These are phyloP conservation scores for Vaccinium myrtillus DNA, from an alignment of 148 eudicot species.

Conservation along the genomic window DNA sequence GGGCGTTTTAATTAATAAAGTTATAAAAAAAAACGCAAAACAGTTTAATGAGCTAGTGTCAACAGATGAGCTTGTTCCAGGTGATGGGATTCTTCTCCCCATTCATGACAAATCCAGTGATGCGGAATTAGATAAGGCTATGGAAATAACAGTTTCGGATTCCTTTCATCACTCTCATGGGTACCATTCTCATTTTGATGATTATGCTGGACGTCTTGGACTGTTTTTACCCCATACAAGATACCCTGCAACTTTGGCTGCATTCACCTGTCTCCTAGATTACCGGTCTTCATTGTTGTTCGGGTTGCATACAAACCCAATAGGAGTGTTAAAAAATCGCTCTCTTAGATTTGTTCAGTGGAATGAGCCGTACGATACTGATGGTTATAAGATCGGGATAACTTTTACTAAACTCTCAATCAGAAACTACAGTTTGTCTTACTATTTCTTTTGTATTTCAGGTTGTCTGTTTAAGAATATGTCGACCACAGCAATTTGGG, in stretches of 20 bases:
- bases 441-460: constrained; percentile 24
- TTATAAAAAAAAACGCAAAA: too few species aligned
- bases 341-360: constrained; percentile 12
- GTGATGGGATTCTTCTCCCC: constrained; percentile 44
- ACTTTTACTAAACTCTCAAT: background rate
- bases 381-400: background rate
- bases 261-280: background rate
- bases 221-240: background rate
- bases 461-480: constrained; percentile 68
- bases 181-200: constrained; percentile 23
- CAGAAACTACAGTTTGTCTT: background rate
- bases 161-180: constrained; percentile 59
- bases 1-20: too few species aligned
- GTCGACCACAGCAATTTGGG: constrained; percentile 76
- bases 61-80: constrained; percentile 30
- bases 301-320: too few species aligned
- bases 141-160: constrained; percentile 42
- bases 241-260: background rate
- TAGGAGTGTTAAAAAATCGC: background rate
- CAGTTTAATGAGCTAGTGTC: constrained; percentile 31
- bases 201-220: background rate
- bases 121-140: constrained; percentile 46
- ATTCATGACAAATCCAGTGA: constrained; percentile 58
- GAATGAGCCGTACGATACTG: background rate
- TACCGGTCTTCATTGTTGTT: too few species aligned